These are phyloP conservation scores for Cystobasidium pallidum DNA, from an alignment of 1,284 basidiomycete genomes.

Conservation along the genomic window DNA sequence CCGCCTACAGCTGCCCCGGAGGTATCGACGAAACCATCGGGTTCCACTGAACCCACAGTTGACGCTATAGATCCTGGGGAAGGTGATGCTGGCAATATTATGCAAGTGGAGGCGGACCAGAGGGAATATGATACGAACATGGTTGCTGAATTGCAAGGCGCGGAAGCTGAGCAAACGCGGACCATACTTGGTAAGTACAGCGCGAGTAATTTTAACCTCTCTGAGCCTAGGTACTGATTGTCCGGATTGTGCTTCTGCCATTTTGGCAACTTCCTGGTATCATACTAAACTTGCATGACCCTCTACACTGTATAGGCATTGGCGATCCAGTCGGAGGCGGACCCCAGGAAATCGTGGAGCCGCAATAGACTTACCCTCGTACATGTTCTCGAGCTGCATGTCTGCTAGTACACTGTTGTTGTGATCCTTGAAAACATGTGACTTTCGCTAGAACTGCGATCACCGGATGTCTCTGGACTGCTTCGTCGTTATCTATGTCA, in stretches of 20 bases:
- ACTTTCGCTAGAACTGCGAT: too few relatives aligned
- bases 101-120: constrained; percentile 41
- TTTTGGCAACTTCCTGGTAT: too few relatives aligned
- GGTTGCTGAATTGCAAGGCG: constrained; percentile 34
- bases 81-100: constrained; percentile 21
- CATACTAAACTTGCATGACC: background rate
- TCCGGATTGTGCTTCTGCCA: background rate
- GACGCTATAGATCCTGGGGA: constrained; percentile 1
- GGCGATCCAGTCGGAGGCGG: constrained; percentile 36
- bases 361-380: background rate
- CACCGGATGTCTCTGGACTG: too few relatives aligned
- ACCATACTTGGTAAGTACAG: constrained; percentile 35
- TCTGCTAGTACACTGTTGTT: constrained; percentile 13
- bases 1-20: background rate
- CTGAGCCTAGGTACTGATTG: background rate
- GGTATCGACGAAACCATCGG: too few relatives aligned
- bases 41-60: background rate
- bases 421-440: constrained; percentile 3
- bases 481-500: too few relatives aligned
- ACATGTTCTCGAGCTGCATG: background rate
- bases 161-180: constrained; percentile 16
- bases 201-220: background rate
- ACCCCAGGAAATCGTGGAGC: constrained; percentile 32
- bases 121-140: constrained; percentile 30
- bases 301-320: constrained; percentile 16